Conservation (phyloP, 2,329 filamentous ascomycete species). For the Cryphonectria carpinicola region DNA sequence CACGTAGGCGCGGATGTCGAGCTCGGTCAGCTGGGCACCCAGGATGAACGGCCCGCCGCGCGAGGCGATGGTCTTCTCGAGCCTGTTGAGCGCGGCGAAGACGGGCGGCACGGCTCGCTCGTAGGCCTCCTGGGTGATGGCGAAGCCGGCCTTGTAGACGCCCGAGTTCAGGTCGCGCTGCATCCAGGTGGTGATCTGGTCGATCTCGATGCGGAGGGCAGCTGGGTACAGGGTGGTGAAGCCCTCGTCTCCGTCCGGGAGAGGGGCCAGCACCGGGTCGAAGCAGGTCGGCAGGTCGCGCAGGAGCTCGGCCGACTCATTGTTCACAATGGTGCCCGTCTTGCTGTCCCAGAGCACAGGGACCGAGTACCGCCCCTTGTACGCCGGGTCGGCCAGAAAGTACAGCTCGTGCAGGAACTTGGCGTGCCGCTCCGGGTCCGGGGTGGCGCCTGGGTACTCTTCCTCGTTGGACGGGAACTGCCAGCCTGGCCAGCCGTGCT, state of each 20-base stretch:
- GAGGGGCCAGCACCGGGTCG: constrained; percentile 41
- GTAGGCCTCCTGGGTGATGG: constrained; percentile 57
- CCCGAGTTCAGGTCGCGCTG: constrained; percentile 60
- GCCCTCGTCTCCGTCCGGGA: constrained; percentile 40
- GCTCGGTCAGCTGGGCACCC: constrained; percentile 58
- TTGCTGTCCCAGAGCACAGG: constrained; percentile 66
- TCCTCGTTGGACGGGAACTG: constrained; percentile 56
- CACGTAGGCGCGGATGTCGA: constrained; percentile 61
- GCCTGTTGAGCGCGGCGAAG: constrained; percentile 62
- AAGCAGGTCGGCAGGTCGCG: constrained; percentile 62
- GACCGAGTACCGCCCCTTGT: constrained; percentile 64
- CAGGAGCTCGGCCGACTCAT: constrained; percentile 63
- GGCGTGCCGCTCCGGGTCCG: constrained; percentile 62
- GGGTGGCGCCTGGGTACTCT: constrained; percentile 62
- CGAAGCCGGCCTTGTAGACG: constrained; percentile 67
- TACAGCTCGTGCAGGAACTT: constrained; percentile 65
- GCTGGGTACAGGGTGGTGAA: constrained; percentile 59
- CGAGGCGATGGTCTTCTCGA: constrained; percentile 50
- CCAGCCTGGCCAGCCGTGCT: constrained; percentile 67
- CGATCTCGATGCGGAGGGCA: constrained; percentile 52
- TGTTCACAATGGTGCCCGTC: constrained; percentile 59
- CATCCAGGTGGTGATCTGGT: constrained; percentile 57
- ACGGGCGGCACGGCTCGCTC: constrained; percentile 56
- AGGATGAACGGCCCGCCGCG: constrained; percentile 57
- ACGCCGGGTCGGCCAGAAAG: constrained; percentile 62